A percentile compares a stretch with the other conserved stretches of the same genome.
Evolutionary conservation across 2,329 filamentous ascomycete species (phyloP).

Genomic region (Karstenula rhodostoma): DNA sequence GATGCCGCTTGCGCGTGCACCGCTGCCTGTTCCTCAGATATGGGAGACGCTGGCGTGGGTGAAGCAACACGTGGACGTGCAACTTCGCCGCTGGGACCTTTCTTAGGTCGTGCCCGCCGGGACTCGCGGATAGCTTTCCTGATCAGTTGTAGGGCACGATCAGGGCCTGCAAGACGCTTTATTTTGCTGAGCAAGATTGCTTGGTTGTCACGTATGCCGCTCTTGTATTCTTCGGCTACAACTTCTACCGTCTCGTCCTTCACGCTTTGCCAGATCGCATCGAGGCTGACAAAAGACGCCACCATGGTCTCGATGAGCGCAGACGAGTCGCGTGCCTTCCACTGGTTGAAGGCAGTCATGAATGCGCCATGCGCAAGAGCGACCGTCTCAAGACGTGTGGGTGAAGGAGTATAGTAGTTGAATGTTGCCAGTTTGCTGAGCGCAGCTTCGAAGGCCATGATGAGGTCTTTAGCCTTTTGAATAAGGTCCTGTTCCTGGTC

Average conservation of each 20-base stretch:
- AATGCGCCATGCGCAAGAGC: conserved; percentile 77
- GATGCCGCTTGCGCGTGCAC: conserved; percentile 42
- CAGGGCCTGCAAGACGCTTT: conserved; percentile 76
- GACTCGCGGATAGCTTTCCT: conserved; percentile 78
- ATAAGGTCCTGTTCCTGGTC: conserved; percentile 76
- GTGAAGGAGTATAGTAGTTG: conserved; percentile 73
- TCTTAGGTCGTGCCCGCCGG: conserved; percentile 69
- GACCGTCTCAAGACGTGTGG: conserved; percentile 68
- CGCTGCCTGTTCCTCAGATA: conserved; percentile 47
- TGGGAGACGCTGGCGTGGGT: conserved; percentile 33
- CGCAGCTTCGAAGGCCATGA: conserved; percentile 80
- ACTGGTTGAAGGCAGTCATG: conserved; percentile 80
- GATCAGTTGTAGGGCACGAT: conserved; percentile 75
- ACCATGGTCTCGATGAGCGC: conserved; percentile 84
- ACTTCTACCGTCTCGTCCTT: conserved; percentile 78
- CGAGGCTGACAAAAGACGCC: conserved; percentile 84
- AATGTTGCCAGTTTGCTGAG: conserved; percentile 70
- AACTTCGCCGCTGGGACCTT: conserved; percentile 71
- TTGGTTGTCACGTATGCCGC: conserved; percentile 83
- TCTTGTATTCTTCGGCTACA: conserved; percentile 77
- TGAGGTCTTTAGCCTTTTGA: conserved; percentile 77
- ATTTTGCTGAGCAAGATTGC: conserved; percentile 80
- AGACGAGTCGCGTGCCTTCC: conserved; percentile 82
- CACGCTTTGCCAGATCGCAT: conserved; percentile 83
- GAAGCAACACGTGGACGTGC: conserved; percentile 72